phyloP scores from a whole-genome alignment of 2,329 filamentous ascomycete genomes.

The Fusarium anthophilum region DNA sequence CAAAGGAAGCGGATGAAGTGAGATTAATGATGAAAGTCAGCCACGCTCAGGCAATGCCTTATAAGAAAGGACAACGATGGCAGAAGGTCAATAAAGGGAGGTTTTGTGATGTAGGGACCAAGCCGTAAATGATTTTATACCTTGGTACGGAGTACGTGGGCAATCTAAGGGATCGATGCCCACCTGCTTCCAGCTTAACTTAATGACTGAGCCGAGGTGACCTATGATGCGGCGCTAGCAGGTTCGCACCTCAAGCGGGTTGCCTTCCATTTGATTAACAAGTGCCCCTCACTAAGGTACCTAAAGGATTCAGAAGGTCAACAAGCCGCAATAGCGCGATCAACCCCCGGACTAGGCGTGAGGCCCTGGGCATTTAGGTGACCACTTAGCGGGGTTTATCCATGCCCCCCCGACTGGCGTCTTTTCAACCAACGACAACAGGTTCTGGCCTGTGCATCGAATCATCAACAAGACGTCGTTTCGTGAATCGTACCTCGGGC shows the following conservation, averaged over 20 bases:
- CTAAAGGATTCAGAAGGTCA: conserved; percentile 6
- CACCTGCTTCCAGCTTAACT: conserved; percentile 9
- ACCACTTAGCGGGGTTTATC: conserved; percentile 26
- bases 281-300: conserved; percentile 18
- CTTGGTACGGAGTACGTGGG: not conserved
- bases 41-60: not conserved
- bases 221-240: conserved; percentile 25
- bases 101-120: conserved; percentile 6
- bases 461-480: conserved; percentile 38
- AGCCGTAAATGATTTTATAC: conserved; percentile 17
- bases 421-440: conserved; percentile 33
- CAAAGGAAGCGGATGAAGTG: conserved; percentile 5
- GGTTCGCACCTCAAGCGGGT: not conserved
- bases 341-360: not conserved
- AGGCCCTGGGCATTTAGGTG: not conserved
- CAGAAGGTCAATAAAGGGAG: not conserved
- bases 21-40: not conserved
- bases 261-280: not conserved
- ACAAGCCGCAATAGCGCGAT: conserved; percentile 18
- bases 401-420: conserved; percentile 21
- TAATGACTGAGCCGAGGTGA: conserved; percentile 31
- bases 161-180: conserved; percentile 4
- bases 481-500: conserved; percentile 27
- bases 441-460: conserved; percentile 36
- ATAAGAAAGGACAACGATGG: not conserved